Conservation (phyloP, 352 stramenopile species). For the Phytophthora vignae region DNA sequence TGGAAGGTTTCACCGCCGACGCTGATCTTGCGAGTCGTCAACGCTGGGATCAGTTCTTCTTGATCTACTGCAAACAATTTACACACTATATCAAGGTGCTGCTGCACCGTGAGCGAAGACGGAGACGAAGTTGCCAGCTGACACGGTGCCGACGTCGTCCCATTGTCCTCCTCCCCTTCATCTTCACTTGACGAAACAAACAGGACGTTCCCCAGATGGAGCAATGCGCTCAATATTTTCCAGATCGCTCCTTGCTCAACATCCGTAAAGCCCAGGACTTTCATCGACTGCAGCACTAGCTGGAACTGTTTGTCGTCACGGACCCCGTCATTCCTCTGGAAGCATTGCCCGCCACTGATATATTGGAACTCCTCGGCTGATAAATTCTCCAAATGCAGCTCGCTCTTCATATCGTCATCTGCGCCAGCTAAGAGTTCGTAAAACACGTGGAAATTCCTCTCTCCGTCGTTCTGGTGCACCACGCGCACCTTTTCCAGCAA, state of each 20-base stretch:
- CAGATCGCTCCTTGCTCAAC: conserved; percentile 73
- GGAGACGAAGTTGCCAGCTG: conserved; percentile 39
- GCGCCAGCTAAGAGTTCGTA: conserved; percentile 78
- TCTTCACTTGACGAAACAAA: conserved; percentile 73
- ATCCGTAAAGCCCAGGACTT: conserved; percentile 72
- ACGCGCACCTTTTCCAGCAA: conserved; percentile 94
- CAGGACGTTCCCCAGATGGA: conserved; percentile 86
- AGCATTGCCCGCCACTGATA: conserved; percentile 71
- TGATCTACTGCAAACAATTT: conserved; percentile 56
- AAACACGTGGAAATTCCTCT: conserved; percentile 88
- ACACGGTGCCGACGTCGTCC: conserved; percentile 45
- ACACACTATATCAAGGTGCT: conserved; percentile 55
- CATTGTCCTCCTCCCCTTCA: conserved; percentile 57
- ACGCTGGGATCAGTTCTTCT: conserved; percentile 53
- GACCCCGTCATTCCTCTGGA: conserved; percentile 69
- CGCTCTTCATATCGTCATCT: conserved; percentile 50
- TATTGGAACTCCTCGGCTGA: conserved; percentile 69
- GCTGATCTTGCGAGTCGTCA: conserved; percentile 76
- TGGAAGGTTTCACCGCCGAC: conserved; percentile 74
- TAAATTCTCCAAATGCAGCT: conserved; percentile 50
- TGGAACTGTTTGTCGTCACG: conserved; percentile 71
- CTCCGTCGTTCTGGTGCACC: conserved; percentile 72
- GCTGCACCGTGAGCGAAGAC: conserved; percentile 45
- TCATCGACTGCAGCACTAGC: conserved; percentile 72
- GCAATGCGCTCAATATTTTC: conserved; percentile 70